Conservation (phyloP, 139 green algal species). For the Volvox reticuliferus region DNA sequence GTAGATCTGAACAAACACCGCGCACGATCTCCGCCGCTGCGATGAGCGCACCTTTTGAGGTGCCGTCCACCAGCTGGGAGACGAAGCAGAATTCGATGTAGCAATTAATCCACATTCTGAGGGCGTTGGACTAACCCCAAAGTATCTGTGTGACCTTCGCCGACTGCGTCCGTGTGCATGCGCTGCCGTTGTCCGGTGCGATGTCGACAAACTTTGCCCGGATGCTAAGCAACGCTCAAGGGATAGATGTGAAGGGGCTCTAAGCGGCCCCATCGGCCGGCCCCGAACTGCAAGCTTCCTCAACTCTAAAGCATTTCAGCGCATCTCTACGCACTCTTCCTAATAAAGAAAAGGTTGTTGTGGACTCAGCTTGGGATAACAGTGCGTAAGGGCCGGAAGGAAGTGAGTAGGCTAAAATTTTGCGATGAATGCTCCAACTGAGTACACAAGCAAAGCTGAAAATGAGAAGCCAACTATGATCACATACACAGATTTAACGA, state of each 20-base stretch:
- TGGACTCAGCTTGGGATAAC: too few species aligned
- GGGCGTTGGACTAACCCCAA: not conserved
- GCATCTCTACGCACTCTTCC: not conserved
- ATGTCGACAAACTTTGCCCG: not conserved
- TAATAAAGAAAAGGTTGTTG: too few species aligned
- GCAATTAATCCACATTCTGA: not conserved
- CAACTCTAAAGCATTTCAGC: slow-evolving; percentile 9
- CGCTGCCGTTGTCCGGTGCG: not conserved
- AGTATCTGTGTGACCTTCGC: not conserved
- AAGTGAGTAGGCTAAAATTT: too few species aligned
- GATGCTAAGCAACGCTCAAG: slow-evolving; percentile 15
- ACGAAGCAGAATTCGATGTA: not conserved
- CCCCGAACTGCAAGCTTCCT: not conserved
- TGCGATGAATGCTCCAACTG: too few species aligned
- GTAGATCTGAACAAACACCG: too few species aligned
- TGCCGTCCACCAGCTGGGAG: not conserved
- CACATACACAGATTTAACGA: too few species aligned
- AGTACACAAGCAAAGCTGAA: too few species aligned
- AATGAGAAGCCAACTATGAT: too few species aligned
- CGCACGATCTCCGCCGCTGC: not conserved
- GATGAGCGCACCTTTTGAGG: not conserved
- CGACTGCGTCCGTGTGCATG: not conserved
- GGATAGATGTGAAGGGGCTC: not conserved
- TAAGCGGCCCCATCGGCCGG: slow-evolving; percentile 1
- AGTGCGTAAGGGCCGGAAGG: too few species aligned